phyloP scores from a whole-genome alignment of 148 eudicot species.

The Diospyros lotus region DNA sequence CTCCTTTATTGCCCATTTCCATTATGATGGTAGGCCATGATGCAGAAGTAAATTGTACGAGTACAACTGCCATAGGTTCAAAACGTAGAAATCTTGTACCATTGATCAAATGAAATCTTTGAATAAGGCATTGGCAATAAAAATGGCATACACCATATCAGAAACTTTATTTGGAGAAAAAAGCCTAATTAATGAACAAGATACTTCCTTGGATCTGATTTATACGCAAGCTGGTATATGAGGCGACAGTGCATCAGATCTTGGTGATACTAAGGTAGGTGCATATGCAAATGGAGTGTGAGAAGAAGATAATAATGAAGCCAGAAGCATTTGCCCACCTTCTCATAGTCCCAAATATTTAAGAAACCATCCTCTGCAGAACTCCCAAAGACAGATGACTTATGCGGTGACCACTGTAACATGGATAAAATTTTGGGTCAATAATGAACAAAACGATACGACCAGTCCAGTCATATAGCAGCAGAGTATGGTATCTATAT shows the following conservation, averaged over 20 bases:
- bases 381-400: conserved; percentile 82
- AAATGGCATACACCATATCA: background rate
- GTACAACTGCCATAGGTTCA: no score
- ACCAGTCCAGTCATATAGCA: conserved; percentile 12
- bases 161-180: background rate
- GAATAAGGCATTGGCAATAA: background rate
- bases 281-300: background rate
- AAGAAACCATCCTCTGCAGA: conserved; percentile 89
- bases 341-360: conserved; percentile 86
- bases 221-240: background rate
- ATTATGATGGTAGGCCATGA: no score
- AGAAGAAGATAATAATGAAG: background rate
- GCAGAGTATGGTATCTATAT: background rate
- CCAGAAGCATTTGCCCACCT: conserved; percentile 35
- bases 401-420: conserved; percentile 92
- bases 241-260: background rate
- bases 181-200: background rate
- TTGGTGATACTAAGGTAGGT: background rate
- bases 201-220: background rate
- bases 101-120: background rate
- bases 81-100: no score
- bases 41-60: no score
- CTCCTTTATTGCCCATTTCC: no score
- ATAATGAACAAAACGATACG: background rate
- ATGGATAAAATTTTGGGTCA: conserved; percentile 8